Conservation (phyloP, 139 green algal species). For the Edaphochlamys debaryana region DNA sequence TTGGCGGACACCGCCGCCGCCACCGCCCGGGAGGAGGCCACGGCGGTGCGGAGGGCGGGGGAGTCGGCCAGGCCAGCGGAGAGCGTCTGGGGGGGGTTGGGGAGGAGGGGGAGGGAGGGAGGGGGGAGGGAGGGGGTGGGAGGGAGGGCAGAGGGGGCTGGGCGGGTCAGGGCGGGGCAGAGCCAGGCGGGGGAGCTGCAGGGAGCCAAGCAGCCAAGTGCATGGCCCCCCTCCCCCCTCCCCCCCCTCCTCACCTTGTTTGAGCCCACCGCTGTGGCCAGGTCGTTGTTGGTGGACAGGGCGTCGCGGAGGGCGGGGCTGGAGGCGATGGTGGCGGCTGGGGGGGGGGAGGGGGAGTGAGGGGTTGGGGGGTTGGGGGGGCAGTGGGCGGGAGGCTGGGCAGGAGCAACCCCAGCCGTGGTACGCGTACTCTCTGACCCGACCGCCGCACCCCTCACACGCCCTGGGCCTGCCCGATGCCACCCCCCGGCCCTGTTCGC, state of each 20-base stretch:
- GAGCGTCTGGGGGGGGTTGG: neutral
- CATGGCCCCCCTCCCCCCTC: too few species aligned
- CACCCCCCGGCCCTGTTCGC: too few species aligned
- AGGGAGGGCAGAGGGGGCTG: neutral
- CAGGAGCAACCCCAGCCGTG: too few species aligned
- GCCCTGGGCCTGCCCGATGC: too few species aligned
- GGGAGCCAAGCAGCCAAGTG: neutral
- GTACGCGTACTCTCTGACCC: too few species aligned
- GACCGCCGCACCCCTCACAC: too few species aligned
- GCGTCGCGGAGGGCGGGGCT: neutral
- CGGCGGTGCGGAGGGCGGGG: neutral
- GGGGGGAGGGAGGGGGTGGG: neutral
- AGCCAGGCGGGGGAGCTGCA: neutral
- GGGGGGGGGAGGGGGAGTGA: neutral
- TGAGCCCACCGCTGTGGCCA: slow-evolving; percentile 2
- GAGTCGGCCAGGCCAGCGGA: neutral
- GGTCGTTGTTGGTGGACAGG: slow-evolving; percentile 12
- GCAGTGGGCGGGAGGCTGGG: too few species aligned
- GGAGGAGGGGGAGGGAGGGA: neutral
- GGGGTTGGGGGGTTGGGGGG: too few species aligned
- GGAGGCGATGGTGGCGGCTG: slow-evolving; percentile 2
- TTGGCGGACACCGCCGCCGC: neutral
- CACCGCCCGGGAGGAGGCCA: neutral
- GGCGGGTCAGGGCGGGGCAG: too few species aligned
- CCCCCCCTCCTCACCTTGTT: neutral